phyloP scores from a whole-genome alignment of 768 basidiomycete genomes.

The Saitozyma podzolica region DNA sequence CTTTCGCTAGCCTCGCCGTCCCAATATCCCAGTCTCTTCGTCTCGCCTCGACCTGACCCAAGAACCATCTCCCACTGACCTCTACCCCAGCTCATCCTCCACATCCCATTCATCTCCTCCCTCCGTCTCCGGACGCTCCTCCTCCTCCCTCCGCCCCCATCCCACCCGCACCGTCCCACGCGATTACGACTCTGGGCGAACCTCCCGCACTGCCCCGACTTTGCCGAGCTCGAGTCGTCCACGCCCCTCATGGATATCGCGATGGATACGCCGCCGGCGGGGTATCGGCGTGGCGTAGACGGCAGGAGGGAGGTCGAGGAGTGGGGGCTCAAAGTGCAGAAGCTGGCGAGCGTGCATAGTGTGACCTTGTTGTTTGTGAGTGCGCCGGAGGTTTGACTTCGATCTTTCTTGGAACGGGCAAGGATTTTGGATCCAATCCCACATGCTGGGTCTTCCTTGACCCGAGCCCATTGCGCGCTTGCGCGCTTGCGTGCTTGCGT shows the following conservation, averaged over 20 bases:
- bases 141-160: constrained; percentile 44
- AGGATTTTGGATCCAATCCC: not conserved
- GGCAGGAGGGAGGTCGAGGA: constrained; percentile 50
- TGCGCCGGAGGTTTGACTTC: not conserved
- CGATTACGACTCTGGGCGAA: constrained; percentile 47
- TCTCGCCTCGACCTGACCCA: not conserved
- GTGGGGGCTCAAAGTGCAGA: constrained; percentile 51
- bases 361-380: constrained; percentile 49
- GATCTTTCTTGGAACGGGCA: not conserved
- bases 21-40: not conserved
- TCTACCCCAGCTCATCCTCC: constrained; percentile 43
- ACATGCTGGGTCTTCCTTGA: not conserved
- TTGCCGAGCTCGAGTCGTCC: constrained; percentile 39
- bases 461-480: too few species aligned
- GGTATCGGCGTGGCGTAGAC: constrained; percentile 21
- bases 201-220: constrained; percentile 45
- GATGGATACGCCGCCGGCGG: constrained; percentile 23
- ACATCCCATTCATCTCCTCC: constrained; percentile 49
- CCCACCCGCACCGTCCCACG: constrained; percentile 41
- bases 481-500: too few species aligned
- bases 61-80: not conserved
- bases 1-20: too few species aligned
- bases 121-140: constrained; percentile 49
- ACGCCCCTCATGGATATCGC: constrained; percentile 47
- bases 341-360: constrained; percentile 48